Evolutionary conservation across 768 basidiomycete genomes (phyloP).

Genomic region (Rhodotorula sphaerocarpa): DNA sequence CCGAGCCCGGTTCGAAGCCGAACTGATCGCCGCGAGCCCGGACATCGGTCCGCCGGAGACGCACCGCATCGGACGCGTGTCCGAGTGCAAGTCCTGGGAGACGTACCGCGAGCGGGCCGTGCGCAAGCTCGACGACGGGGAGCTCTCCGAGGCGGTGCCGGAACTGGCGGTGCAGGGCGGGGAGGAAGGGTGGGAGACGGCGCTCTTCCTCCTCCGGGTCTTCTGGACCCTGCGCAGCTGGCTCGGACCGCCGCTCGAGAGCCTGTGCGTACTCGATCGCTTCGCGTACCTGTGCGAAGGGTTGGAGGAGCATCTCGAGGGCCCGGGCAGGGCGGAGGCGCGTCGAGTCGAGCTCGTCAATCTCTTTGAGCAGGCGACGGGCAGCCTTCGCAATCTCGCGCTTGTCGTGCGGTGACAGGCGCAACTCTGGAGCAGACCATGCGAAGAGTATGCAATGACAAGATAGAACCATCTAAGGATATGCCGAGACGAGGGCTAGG

Average conservation of each 20-base stretch:
- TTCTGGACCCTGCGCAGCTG: slow-evolving; percentile 30
- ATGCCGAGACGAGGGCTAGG: too few species aligned
- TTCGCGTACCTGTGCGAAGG: slow-evolving; percentile 20
- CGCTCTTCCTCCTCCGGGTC: slow-evolving; percentile 10
- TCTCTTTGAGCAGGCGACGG: slow-evolving; percentile 29
- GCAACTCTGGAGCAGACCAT: background rate
- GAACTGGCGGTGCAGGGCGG: background rate
- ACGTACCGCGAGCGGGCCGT: slow-evolving; percentile 17
- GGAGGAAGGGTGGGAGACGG: slow-evolving; percentile 2
- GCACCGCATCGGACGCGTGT: slow-evolving; percentile 19
- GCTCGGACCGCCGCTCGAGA: slow-evolving; percentile 26
- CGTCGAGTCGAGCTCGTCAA: slow-evolving; percentile 26
- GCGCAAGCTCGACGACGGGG: background rate
- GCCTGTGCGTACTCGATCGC: slow-evolving; percentile 22
- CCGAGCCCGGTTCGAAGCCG: slow-evolving; percentile 23
- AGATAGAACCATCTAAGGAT: too few species aligned
- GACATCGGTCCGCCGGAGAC: background rate
- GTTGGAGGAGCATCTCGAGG: background rate
- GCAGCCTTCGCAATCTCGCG: slow-evolving; percentile 25
- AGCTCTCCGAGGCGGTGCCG: background rate
- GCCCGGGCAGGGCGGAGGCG: background rate
- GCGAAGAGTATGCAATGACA: too few species aligned
- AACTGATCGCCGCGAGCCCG: background rate
- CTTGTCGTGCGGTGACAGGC: slow-evolving; percentile 17
- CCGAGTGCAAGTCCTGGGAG: slow-evolving; percentile 1